Evolutionary conservation across 495 filamentous ascomycete genomes (phyloP), one percentile per base, ranked within the genome.

Genomic region (Penicillium mononematosum): DNA sequence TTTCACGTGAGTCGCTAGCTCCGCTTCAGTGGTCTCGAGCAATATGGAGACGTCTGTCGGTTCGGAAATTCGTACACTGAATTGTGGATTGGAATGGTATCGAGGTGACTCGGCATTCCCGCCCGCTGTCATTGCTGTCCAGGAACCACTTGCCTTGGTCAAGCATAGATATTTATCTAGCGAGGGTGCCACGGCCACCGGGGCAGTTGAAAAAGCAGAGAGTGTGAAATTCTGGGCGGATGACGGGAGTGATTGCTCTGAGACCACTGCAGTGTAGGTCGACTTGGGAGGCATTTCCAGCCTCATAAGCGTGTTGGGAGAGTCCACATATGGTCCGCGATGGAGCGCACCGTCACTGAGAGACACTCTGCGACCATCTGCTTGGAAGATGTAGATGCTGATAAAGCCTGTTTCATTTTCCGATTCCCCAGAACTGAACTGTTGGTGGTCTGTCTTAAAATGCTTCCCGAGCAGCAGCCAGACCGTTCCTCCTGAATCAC

Each of bases 401-500:
- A 96, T 96, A 72, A 92, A 96, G 3, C 91, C 91, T 60, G 58
- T 57, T 55, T 60, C 81, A 68, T 59, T 81, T 70, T 54, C 64
- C 64, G 50, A 76, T 70, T 49, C 76, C 27, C 8, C 32, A 20
- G 19, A 22, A 4, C 12, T 17, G 8, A 38, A 17, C 4, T 53
- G 25, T 41, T 64, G 68, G 27, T 70, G 56, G 25, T 60, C 62
- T 4, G 71, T 73, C 50, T 69, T 81, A 69, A 96, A 93, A 70
- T 99, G 95, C 25, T 89, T 86, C 56, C 81, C 88, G 4, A 98
- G 77, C 5, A 99, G 76, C 29, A 98, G 64, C 93, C 93, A 99
- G 4, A 92, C 83, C 2, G 77, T 80, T 3, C 82, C 86, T 24
- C 81, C 80, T 1, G 69, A 64, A 8, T 77, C 69, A 22, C 83